Evolutionary conservation across 495 filamentous ascomycete genomes (phyloP), one percentile per base, ranked within the genome.

Genomic region (Rostrohypoxylon terebratum): DNA sequence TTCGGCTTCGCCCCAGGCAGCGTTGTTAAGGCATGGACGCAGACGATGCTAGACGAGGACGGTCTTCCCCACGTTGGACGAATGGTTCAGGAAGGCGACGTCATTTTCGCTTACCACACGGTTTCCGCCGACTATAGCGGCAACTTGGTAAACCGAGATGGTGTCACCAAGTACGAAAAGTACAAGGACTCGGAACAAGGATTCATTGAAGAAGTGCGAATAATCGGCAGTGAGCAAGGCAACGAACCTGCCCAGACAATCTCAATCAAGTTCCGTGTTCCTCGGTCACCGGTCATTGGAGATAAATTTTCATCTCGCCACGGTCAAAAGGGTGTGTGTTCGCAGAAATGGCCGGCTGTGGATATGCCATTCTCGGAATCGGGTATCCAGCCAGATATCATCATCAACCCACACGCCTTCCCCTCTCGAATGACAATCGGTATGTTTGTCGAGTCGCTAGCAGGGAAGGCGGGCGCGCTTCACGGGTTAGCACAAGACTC

Each of bases 351-450:
- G 94, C 96, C 96, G 7, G 84, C 90, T 0, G 82, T 92, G 59
- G 94, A 99, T 80, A 97, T 99, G 94, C 96, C 96, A 7, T 99
- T 99, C 83, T 94, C 93, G 21, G 96, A 99, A 83, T 93, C 92
- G 48, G 96, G 96, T 65, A 98, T 99, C 76, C 93, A 97, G 77
- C 96, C 96, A 3, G 96, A 99, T 80, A 85, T 97, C 74, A 99
- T 99, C 78, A 99, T 99, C 84, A 99, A 99, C 82, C 96, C 96
- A 66, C 96, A 99, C 87, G 96, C 96, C 80, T 99, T 99, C 87
- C 96, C 96, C n/a, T 98, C 96, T 63, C 95, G 96, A 81, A 99
- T 99, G 96, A 99, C 96, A 23, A 99, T 99, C 79, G 96, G 96
- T 79, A 98, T 98, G 91, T 98, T 99, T 84, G 90, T 99, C 73